phyloP scores from a whole-genome alignment of 148 eudicot species.

The Pouteria glomerata region DNA sequence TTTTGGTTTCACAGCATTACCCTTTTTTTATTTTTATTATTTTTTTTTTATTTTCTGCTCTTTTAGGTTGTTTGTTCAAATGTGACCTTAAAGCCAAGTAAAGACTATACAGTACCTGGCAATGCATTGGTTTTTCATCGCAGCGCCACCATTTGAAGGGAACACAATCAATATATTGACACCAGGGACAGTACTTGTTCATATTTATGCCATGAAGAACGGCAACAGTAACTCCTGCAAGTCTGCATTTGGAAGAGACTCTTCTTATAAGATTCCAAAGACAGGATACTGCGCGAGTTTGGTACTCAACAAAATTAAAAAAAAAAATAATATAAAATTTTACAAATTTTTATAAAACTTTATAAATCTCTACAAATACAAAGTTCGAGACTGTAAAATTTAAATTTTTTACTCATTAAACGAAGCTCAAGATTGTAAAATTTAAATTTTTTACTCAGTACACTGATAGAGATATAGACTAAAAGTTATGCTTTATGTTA shows the following conservation, averaged over 20 bases:
- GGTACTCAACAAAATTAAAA: too few species aligned
- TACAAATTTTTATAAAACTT: too few species aligned
- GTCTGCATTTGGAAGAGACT: constrained; percentile 33
- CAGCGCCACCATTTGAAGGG: constrained; percentile 71
- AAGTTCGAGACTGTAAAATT: too few species aligned
- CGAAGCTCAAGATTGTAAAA: too few species aligned
- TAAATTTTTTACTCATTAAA: too few species aligned
- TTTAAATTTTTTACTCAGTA: too few species aligned
- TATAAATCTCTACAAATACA: too few species aligned
- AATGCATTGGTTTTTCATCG: constrained; percentile 36
- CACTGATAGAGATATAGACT: too few species aligned
- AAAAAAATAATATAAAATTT: too few species aligned
- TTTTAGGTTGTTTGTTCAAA: neutral
- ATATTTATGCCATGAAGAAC: constrained; percentile 36
- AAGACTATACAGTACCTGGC: constrained; percentile 56
- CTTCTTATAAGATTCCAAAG: neutral
- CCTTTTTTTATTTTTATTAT: neutral
- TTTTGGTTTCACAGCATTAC: too few species aligned
- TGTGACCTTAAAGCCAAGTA: neutral
- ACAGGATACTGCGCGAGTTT: too few species aligned
- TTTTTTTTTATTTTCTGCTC: neutral
- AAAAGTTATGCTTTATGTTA: too few species aligned
- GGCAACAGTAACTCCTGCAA: constrained; percentile 40
- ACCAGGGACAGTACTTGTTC: constrained; percentile 62
- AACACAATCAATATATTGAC: constrained; percentile 62